phyloP scores from a whole-genome alignment of 305 asterid genomes.

The Fraxinus baroniana region DNA sequence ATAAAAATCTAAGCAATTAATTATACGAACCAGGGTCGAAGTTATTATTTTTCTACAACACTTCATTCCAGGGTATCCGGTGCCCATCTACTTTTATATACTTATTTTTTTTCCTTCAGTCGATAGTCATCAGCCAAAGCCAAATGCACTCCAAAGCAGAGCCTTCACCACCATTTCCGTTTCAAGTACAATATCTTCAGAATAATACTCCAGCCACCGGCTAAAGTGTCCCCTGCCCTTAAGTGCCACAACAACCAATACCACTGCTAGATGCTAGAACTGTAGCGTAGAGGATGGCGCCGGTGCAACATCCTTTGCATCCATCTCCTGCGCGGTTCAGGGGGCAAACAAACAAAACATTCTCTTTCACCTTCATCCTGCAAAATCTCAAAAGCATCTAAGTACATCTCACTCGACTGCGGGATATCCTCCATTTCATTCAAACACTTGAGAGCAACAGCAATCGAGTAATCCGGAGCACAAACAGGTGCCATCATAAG shows the following conservation, averaged over 20 bases:
- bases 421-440: slow-evolving; percentile 79
- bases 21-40: not conserved
- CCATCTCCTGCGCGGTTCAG: slow-evolving; percentile 92
- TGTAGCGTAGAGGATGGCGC: slow-evolving; percentile 65
- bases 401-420: slow-evolving; percentile 77
- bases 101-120: not conserved
- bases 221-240: not conserved
- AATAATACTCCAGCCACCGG: not conserved
- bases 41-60: not conserved
- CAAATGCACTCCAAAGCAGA: not conserved
- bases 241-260: not conserved
- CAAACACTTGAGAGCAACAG: slow-evolving; percentile 63
- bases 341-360: slow-evolving; percentile 77
- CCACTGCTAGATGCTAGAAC: slow-evolving; percentile 37
- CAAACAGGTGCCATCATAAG: slow-evolving; percentile 19
- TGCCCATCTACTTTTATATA: not conserved
- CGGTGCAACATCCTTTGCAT: slow-evolving; percentile 77
- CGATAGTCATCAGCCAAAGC: not conserved
- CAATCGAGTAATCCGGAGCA: slow-evolving; percentile 63
- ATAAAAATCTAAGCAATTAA: not conserved
- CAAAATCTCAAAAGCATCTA: slow-evolving; percentile 80
- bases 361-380: slow-evolving; percentile 75
- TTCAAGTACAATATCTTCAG: not conserved
- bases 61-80: not conserved
- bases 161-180: not conserved